Base-by-base conservation (phyloP, 148 eudicot genomes). In the Diospyros kaki region DNA sequence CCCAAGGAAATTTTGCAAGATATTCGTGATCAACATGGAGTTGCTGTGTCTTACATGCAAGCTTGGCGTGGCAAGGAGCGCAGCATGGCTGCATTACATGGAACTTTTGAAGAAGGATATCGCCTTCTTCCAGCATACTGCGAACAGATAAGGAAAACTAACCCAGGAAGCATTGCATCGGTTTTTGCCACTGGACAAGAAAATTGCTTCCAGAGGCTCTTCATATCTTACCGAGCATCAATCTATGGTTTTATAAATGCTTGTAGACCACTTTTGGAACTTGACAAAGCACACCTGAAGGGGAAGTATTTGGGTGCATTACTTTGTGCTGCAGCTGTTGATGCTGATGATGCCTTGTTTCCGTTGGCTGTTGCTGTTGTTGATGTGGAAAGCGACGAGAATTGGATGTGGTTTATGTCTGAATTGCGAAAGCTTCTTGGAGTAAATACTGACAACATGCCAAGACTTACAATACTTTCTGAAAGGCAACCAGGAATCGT, bases 61-160 rank as follows among this genome's bases (percentile, higher is more conserved):
- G 99, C 99, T 12, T 95, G 99, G 99, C 84, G 99, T 67, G 99
- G 99, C 50, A 95, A 93, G 85, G 99, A 95, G 76, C 89, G 99
- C 17, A 95, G 97, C 79, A 95, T 95, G 99, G 94, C 99, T 71
- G 94, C 98, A 48, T 81, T 95, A 58, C 99, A 93, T 65, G 99
- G 99, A 69, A 92, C 99, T 40, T 95, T 81, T 77, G 99, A 95
- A 76, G 97, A 95, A 69, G 99, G 98, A 42, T 95, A 88, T 77
- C 92, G 87, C 56, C 84, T 93, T 81, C 96, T 95, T 58, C 97
- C 98, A 46, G 87, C 87, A 38, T 95, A 95, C 79, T 95, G 99
- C 82, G 98, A 95, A 78, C 99, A 95, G 79, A 84, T 95, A 69
- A 81, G 86, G 78, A 90, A 86, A 72, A 87, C 88, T 61, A 95